Percentiles rank a stretch among this genome's conserved stretches.
phyloP scores from a whole-genome alignment of 345 rosid genomes.

The Citrus unshiu region DNA sequence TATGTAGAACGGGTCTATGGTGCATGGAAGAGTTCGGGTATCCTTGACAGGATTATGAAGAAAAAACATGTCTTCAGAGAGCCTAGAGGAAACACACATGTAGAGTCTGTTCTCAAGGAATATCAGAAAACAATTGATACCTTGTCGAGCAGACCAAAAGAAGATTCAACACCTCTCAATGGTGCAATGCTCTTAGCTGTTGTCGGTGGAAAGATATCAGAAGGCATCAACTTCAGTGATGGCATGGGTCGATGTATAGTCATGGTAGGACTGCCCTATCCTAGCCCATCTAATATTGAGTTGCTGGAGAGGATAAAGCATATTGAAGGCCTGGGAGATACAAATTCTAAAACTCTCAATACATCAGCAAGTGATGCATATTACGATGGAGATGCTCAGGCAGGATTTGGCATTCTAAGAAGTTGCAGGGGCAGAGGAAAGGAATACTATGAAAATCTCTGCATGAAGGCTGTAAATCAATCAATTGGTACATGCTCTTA shows the following conservation, averaged over 20 bases:
- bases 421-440: conserved; percentile 77
- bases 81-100: conserved; percentile 66
- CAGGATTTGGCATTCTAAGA: conserved; percentile 64
- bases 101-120: conserved; percentile 70
- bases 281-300: conserved; percentile 79
- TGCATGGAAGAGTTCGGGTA: conserved; percentile 78
- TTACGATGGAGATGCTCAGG: conserved; percentile 49
- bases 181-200: conserved; percentile 89
- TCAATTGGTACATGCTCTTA: conserved; percentile 62
- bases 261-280: conserved; percentile 96
- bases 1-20: conserved; percentile 71
- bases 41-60: conserved; percentile 70
- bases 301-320: conserved; percentile 85
- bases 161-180: conserved; percentile 30
- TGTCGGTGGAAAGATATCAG: conserved; percentile 97
- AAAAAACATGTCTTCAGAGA: conserved; percentile 79
- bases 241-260: conserved; percentile 95
- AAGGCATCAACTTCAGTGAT: conserved; percentile 97
- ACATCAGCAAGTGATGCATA: conserved; percentile 37
- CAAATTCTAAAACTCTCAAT: conserved; percentile 30
- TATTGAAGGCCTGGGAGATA: conserved; percentile 66
- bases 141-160: conserved; percentile 14
- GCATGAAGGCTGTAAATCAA: conserved; percentile 98
- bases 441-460: conserved; percentile 90
- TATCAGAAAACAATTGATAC: conserved; percentile 70